Evolutionary conservation across 1,284 basidiomycete species (phyloP), one percentile per base, ranked within the genome.

Genomic region (Rhodotorula sp.): DNA sequence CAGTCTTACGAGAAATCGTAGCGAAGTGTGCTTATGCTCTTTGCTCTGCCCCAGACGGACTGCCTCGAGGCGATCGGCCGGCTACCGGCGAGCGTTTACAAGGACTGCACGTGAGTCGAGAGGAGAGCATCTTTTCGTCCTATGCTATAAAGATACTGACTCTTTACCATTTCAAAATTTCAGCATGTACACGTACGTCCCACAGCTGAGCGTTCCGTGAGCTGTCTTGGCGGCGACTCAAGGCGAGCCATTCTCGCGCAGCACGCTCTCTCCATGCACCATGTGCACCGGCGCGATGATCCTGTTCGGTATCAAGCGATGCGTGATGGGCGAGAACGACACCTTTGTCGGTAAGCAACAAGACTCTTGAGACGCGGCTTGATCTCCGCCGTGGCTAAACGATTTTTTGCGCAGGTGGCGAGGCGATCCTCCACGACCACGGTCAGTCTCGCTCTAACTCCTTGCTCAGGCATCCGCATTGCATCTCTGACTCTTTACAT

Each of bases 321-420:
- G 77, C 34, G 79, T 79, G 5, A 79, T 79, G 67, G 79, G 79
- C 8, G 79, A 79, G 71, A 79, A 79, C 67, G 77, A 77, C 5
- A 79, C 78, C 1, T 79, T 78, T 51, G 51, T 73, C n/a, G 77
- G 70, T 68, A 26, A 52, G 65, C 64, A 21, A 3, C 16, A 6
- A 18, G 21, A 1, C 21, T 15, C n/a, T 34, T 56, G 10, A 46
- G 47, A 14, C 49, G 23, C 5, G 16, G 29, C 18, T 10, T 26
- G 29, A 46, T 23, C 31, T 56, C 39, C n/a, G 58, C 34, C 5
- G 34, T 15, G 10, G 34, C 18, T 59, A 1, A 14, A 3, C 1
- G 3, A 10, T 10, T 16, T 10, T 23, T 10, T 16, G 2, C 1
- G 23, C 49, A 65, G 54, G 73, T 10, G 78, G 75, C 23, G 78